A percentile compares a stretch with the other conserved stretches of the same genome.
These are phyloP conservation scores for Emmonsiellopsis sp. DNA, from an alignment of 2,329 filamentous ascomycete genomes.

Conservation along the genomic window DNA sequence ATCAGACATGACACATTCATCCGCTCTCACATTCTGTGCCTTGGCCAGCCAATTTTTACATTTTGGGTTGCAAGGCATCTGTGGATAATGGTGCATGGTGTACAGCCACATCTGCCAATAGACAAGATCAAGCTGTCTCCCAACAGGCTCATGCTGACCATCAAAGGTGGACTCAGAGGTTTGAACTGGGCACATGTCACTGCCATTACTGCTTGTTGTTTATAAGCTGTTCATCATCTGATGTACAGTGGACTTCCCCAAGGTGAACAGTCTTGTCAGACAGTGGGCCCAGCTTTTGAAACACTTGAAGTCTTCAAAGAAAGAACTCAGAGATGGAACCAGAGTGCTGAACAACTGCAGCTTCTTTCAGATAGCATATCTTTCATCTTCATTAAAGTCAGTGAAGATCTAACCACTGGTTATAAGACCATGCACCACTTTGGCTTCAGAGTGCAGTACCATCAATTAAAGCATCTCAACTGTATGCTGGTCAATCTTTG, in stretches of 20 bases:
- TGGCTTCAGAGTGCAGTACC: too few relatives aligned
- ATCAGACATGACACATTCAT: background rate
- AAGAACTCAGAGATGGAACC: too few relatives aligned
- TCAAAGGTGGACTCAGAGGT: conserved; percentile 1
- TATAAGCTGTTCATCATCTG: background rate
- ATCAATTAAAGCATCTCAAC: conserved; percentile 20
- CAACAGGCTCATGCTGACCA: background rate
- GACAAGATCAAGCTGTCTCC: background rate
- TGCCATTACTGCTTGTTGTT: background rate
- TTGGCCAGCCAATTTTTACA: background rate
- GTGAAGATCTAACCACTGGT: too few relatives aligned
- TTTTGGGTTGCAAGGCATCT: background rate
- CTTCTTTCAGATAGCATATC: too few relatives aligned
- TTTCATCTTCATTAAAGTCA: too few relatives aligned
- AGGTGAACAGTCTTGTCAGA: conserved; percentile 2
- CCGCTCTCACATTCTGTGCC: background rate
- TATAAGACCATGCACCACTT: too few relatives aligned
- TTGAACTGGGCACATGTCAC: background rate
- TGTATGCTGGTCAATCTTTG: conserved; percentile 21
- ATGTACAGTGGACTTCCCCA: background rate
- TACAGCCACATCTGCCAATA: conserved; percentile 4
- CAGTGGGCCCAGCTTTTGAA: conserved; percentile 1
- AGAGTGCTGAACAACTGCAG: too few relatives aligned
- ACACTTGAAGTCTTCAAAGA: too few relatives aligned
- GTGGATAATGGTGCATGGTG: background rate